Conservation (phyloP, 768 basidiomycete genomes). For the Tulasnella sp. region DNA sequence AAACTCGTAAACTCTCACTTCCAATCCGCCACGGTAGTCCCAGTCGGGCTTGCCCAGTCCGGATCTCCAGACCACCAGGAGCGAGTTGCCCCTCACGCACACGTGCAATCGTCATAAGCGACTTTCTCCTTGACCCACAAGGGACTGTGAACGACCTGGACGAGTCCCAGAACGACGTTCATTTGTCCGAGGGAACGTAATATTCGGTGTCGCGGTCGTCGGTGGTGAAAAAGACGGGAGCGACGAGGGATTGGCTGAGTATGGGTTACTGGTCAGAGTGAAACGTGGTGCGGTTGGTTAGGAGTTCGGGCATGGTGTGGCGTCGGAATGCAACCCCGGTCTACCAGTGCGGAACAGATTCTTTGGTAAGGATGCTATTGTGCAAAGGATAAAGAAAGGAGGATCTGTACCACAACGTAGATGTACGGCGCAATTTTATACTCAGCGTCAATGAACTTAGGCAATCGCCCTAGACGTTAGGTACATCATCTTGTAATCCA, state of each 20-base stretch:
- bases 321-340: slow-evolving; percentile 31
- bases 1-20: slow-evolving; percentile 43
- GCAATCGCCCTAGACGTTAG: slow-evolving; percentile 84
- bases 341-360: slow-evolving; percentile 2
- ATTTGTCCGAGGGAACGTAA: slow-evolving; percentile 31
- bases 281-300: slow-evolving; percentile 28
- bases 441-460: slow-evolving; percentile 50
- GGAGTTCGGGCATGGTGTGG: slow-evolving; percentile 32
- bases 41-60: slow-evolving; percentile 52
- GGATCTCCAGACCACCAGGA: slow-evolving; percentile 51
- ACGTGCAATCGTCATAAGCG: slow-evolving; percentile 60
- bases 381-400: neutral
- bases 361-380: neutral
- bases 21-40: slow-evolving; percentile 49
- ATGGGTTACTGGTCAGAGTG: slow-evolving; percentile 33
- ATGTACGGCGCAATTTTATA: slow-evolving; percentile 71
- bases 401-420: slow-evolving; percentile 30
- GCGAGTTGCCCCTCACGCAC: slow-evolving; percentile 52
- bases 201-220: slow-evolving; percentile 23
- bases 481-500: slow-evolving; percentile 97
- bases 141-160: slow-evolving; percentile 50
- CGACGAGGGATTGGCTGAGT: slow-evolving; percentile 31
- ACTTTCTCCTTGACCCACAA: slow-evolving; percentile 55
- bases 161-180: slow-evolving; percentile 39
- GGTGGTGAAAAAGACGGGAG: slow-evolving; percentile 30